These are phyloP conservation scores for Penicillium sp. DNA, from an alignment of 2,329 filamentous ascomycete species.

Conservation along the genomic window DNA sequence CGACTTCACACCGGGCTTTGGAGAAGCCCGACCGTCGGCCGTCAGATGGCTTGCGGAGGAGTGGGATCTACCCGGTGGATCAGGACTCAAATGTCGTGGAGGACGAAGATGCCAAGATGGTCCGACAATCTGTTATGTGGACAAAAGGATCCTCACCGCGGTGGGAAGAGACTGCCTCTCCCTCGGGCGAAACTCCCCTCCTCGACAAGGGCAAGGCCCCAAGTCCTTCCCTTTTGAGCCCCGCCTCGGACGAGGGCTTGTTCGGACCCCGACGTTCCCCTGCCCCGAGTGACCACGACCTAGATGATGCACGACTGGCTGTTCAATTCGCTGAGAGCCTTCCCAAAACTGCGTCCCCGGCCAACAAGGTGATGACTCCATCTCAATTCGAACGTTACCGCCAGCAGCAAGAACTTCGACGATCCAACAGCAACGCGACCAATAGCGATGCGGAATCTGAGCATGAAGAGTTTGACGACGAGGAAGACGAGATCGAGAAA, in stretches of 20 bases:
- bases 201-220: slow-evolving; percentile 24
- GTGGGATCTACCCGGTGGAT: slow-evolving; percentile 30
- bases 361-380: slow-evolving; percentile 81
- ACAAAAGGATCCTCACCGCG: slow-evolving; percentile 29
- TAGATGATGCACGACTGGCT: slow-evolving; percentile 48
- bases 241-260: slow-evolving; percentile 14
- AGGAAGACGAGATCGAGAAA: slow-evolving; percentile 78
- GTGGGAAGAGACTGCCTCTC: slow-evolving; percentile 23
- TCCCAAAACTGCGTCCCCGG: slow-evolving; percentile 35
- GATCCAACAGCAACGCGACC: slow-evolving; percentile 53
- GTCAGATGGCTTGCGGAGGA: slow-evolving; percentile 34
- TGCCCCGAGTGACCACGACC: slow-evolving; percentile 12
- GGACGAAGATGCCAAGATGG: slow-evolving; percentile 44
- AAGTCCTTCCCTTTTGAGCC: slow-evolving; percentile 13
- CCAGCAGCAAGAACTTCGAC: slow-evolving; percentile 67
- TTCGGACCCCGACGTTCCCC: slow-evolving; percentile 18
- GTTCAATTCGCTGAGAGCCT: slow-evolving; percentile 46
- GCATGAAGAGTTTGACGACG: slow-evolving; percentile 70
- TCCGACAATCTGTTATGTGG: slow-evolving; percentile 36
- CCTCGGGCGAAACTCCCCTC: slow-evolving; percentile 30
- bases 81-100: slow-evolving; percentile 32
- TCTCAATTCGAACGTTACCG: slow-evolving; percentile 82
- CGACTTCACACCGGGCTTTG: slow-evolving; percentile 35
- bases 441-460: slow-evolving; percentile 55
- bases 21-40: slow-evolving; percentile 25